A percentile compares a stretch with the other conserved stretches of the same genome.
These are phyloP conservation scores for Polytrichum formosum DNA, from an alignment of 225 moss, liverwort and hornwort species.

Conservation along the genomic window DNA sequence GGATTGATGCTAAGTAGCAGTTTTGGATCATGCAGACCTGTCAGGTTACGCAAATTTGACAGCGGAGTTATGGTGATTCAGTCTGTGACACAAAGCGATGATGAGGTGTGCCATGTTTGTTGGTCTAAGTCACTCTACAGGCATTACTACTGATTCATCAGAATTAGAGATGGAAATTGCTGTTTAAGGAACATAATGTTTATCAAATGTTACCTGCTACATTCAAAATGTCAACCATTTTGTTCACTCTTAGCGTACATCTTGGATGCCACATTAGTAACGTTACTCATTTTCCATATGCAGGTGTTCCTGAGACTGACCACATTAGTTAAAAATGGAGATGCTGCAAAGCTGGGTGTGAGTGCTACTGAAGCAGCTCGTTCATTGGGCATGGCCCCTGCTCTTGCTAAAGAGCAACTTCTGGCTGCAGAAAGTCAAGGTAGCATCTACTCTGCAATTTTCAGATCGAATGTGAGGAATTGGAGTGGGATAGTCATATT, in stretches of 20 bases:
- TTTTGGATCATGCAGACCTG: constrained; percentile 57
- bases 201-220: background rate
- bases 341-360: constrained; percentile 66
- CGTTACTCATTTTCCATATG: constrained; percentile 8
- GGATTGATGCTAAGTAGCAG: background rate
- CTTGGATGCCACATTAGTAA: background rate
- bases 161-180: too few relatives aligned
- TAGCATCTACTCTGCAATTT: constrained; percentile 20
- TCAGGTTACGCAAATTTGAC: constrained; percentile 85
- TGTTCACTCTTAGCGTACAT: too few relatives aligned
- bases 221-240: background rate
- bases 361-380: constrained; percentile 92
- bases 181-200: too few relatives aligned
- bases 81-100: constrained; percentile 85
- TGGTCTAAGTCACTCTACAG: background rate
- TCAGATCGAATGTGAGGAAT: background rate
- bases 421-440: constrained; percentile 87
- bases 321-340: constrained; percentile 66
- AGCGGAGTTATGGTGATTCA: constrained; percentile 99
- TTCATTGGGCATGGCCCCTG: constrained; percentile 87
- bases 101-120: constrained; percentile 49
- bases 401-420: constrained; percentile 94
- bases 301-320: constrained; percentile 70
- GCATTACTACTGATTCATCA: background rate
- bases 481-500: background rate